Percentiles rank a stretch among this genome's conserved stretches.
These are phyloP conservation scores for Cladosporium sp. DNA, from an alignment of 2,329 filamentous ascomycete species.

Conservation along the genomic window DNA sequence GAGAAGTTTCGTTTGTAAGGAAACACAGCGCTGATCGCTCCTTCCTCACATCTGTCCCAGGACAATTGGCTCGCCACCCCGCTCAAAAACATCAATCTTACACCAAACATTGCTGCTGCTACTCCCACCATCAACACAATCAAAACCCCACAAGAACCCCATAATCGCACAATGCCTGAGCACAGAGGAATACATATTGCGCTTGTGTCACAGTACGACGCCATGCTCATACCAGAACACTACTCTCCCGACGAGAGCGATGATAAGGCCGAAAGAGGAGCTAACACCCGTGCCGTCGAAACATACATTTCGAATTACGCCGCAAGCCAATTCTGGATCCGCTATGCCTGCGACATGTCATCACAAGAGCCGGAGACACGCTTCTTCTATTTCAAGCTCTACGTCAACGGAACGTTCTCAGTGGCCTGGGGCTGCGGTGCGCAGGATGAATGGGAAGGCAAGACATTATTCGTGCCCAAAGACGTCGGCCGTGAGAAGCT, in stretches of 20 bases:
- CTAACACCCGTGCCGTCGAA: conserved; percentile 7
- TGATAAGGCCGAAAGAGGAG: background rate
- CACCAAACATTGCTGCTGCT: background rate
- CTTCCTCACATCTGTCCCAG: background rate
- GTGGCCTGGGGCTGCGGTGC: conserved; percentile 48
- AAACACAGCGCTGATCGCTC: background rate
- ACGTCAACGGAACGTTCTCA: conserved; percentile 41
- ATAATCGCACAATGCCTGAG: conserved; percentile 32
- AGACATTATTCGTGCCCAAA: conserved; percentile 41
- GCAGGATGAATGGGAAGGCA: conserved; percentile 45
- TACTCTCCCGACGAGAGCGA: conserved; percentile 26
- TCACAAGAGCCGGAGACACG: conserved; percentile 21
- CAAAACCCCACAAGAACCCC: background rate
- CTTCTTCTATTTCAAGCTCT: conserved; percentile 50
- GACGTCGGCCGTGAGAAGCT: conserved; percentile 40
- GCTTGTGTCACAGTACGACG: conserved; percentile 46
- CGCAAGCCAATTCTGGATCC: conserved; percentile 47
- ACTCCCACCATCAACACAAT: background rate
- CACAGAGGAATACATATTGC: conserved; percentile 42
- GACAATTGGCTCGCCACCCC: background rate
- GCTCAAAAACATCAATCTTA: background rate
- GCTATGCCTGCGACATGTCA: conserved; percentile 37
- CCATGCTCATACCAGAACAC: conserved; percentile 24
- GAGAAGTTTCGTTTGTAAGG: background rate
- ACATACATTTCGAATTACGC: conserved; percentile 40